Conservation (phyloP, 1,284 basidiomycete species). For the Pseudozyma thailandica region DNA sequence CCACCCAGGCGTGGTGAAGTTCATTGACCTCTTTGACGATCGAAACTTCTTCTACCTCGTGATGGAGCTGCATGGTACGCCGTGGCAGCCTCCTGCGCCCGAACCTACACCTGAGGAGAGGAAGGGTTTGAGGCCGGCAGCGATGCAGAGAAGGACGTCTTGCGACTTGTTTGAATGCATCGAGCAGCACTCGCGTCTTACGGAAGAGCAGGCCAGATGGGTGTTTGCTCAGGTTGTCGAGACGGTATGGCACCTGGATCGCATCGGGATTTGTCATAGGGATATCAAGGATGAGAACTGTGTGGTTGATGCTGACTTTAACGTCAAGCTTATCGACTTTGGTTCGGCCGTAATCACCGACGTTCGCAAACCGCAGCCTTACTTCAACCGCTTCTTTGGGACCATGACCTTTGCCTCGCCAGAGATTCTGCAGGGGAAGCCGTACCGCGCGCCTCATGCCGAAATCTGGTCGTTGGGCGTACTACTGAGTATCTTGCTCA, state of each 20-base stretch:
- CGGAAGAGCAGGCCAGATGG: slow-evolving; percentile 81
- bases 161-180: slow-evolving; percentile 94
- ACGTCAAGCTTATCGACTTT: slow-evolving; percentile 91
- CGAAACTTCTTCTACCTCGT: slow-evolving; percentile 85
- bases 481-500: slow-evolving; percentile 84
- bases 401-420: slow-evolving; percentile 70
- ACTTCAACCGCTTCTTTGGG: slow-evolving; percentile 71
- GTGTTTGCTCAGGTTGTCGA: slow-evolving; percentile 89
- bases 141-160: slow-evolving; percentile 78
- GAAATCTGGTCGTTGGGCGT: slow-evolving; percentile 95
- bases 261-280: slow-evolving; percentile 82
- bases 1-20: slow-evolving; percentile 83
- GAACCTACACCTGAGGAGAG: slow-evolving; percentile 18
- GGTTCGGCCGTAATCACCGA: slow-evolving; percentile 85
- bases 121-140: slow-evolving; percentile 33
- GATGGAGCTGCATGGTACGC: slow-evolving; percentile 89
- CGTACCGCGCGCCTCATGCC: slow-evolving; percentile 76
- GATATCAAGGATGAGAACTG: slow-evolving; percentile 93
- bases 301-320: slow-evolving; percentile 76
- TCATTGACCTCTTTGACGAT: slow-evolving; percentile 85
- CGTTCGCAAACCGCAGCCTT: slow-evolving; percentile 75
- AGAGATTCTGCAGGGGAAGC: slow-evolving; percentile 81
- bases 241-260: slow-evolving; percentile 81
- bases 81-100: slow-evolving; percentile 73
- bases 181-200: slow-evolving; percentile 82